A percentile compares a stretch with the other conserved stretches of the same genome.
Conservation (phyloP, 2,329 filamentous ascomycete species). For the Anisogramma anomala region DNA sequence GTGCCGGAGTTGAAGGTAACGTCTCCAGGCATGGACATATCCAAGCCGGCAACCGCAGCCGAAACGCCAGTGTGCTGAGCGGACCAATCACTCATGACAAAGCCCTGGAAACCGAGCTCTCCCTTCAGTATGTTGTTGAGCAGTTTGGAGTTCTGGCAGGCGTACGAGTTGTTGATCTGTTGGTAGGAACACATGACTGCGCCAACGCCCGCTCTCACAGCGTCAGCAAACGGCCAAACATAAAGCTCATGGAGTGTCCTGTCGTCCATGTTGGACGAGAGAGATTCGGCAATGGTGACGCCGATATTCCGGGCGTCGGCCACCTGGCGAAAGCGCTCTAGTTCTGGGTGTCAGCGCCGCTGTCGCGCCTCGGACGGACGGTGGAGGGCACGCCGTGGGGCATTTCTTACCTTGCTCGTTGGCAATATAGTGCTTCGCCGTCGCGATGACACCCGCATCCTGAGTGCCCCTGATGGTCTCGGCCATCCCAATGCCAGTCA, state of each 20-base stretch:
- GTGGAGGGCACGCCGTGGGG: not conserved
- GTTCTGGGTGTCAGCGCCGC: not conserved
- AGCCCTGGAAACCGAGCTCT: constrained; percentile 56
- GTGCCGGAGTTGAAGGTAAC: constrained; percentile 60
- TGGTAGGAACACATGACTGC: constrained; percentile 45
- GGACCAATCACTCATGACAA: constrained; percentile 45
- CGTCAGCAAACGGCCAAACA: constrained; percentile 53
- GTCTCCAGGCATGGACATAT: constrained; percentile 87
- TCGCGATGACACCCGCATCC: constrained; percentile 65
- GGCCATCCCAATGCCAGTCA: constrained; percentile 59
- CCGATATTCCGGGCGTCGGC: constrained; percentile 45
- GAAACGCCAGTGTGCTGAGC: constrained; percentile 60
- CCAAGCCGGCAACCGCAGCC: constrained; percentile 52
- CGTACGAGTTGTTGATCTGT: constrained; percentile 55
- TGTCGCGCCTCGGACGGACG: not conserved
- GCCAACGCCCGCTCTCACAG: constrained; percentile 42
- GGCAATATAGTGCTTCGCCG: constrained; percentile 59
- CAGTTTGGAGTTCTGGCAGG: constrained; percentile 52
- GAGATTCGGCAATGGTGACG: constrained; percentile 48
- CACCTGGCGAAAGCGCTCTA: constrained; percentile 60
- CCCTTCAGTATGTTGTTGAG: constrained; percentile 53
- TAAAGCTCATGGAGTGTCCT: constrained; percentile 51
- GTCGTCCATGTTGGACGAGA: constrained; percentile 45
- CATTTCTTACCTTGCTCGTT: constrained; percentile 48
- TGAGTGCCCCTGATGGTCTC: constrained; percentile 72